phyloP scores from a whole-genome alignment of 2,329 filamentous ascomycete species.

The Apiospora marii region DNA sequence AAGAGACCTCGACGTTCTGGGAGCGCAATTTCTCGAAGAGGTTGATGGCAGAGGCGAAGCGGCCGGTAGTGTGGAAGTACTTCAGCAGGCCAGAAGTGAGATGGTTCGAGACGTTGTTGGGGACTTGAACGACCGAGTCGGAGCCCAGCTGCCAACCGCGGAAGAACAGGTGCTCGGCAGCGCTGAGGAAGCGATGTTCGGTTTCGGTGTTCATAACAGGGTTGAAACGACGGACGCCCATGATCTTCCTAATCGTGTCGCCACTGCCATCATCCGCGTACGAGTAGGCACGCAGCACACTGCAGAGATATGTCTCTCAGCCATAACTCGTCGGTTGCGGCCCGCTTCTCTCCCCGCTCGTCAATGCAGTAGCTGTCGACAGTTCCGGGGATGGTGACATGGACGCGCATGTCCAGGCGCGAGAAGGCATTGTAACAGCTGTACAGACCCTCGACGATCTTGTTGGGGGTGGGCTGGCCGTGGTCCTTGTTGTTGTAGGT shows the following conservation, averaged over 20 bases:
- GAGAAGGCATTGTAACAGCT: conserved; percentile 99
- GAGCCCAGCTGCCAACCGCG: conserved; percentile 95
- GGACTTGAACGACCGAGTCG: conserved; percentile 96
- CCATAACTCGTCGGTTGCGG: conserved; percentile 94
- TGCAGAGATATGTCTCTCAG: conserved; percentile 97
- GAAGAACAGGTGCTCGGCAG: conserved; percentile 95
- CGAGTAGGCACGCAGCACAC: conserved; percentile 90
- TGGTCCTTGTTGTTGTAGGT: conserved; percentile 83
- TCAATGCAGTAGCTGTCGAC: conserved; percentile 98
- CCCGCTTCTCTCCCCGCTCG: conserved; percentile 92
- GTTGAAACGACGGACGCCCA: conserved; percentile 97
- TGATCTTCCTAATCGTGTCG: conserved; percentile 94
- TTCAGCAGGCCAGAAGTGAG: conserved; percentile 91
- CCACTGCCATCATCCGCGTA: conserved; percentile 96
- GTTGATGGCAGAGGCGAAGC: conserved; percentile 95
- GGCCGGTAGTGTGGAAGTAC: conserved; percentile 94
- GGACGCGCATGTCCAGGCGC: conserved; percentile 95
- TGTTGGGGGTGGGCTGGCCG: conserved; percentile 77
- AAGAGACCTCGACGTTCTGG: conserved; percentile 92
- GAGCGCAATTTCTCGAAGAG: conserved; percentile 94
- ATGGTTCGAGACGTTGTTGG: conserved; percentile 95
- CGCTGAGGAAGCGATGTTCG: conserved; percentile 93
- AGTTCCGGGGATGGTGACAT: conserved; percentile 94
- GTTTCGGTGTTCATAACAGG: conserved; percentile 98
- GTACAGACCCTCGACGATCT: conserved; percentile 93